Conservation (phyloP, 805 yeast genomes). For the Zygosaccharomyces gambellarensis region DNA sequence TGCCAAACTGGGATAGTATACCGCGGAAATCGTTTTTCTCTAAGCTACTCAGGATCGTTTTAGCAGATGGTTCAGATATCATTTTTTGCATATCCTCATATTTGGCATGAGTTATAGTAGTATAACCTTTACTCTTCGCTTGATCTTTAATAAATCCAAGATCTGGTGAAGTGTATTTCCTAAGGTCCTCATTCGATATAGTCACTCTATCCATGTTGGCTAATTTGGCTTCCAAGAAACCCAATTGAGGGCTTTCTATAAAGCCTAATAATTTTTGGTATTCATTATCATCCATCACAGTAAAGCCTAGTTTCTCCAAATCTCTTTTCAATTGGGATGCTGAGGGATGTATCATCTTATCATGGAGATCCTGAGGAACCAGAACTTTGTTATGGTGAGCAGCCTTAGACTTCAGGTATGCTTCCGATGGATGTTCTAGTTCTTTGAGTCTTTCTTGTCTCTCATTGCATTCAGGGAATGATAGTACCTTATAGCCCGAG, state of each 20-base stretch:
- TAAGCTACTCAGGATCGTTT: constrained; percentile 3
- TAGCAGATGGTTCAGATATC: constrained; percentile 20
- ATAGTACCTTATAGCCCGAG: constrained; percentile 9
- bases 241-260: constrained; percentile 13
- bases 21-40: background rate
- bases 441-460: constrained; percentile 9
- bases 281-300: constrained; percentile 5
- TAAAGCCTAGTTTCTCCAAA: constrained; percentile 4
- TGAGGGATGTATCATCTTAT: constrained; percentile 8
- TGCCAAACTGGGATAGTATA: constrained; percentile 11
- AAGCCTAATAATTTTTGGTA: constrained; percentile 4
- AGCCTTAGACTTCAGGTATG: constrained; percentile 15
- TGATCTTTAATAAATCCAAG: background rate
- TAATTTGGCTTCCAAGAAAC: constrained; percentile 16
- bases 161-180: constrained; percentile 1
- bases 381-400: constrained; percentile 19
- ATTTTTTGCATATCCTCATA: constrained; percentile 10
- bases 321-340: background rate
- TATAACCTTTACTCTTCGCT: constrained; percentile 15
- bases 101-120: constrained; percentile 12
- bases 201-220: constrained; percentile 10
- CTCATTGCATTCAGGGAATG: constrained; percentile 8
- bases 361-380: constrained; percentile 16
- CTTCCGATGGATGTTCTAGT: constrained; percentile 15
- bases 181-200: constrained; percentile 16